Conservation (phyloP, 2,329 filamentous ascomycete genomes). For the Amylocarpus encephaloides region DNA sequence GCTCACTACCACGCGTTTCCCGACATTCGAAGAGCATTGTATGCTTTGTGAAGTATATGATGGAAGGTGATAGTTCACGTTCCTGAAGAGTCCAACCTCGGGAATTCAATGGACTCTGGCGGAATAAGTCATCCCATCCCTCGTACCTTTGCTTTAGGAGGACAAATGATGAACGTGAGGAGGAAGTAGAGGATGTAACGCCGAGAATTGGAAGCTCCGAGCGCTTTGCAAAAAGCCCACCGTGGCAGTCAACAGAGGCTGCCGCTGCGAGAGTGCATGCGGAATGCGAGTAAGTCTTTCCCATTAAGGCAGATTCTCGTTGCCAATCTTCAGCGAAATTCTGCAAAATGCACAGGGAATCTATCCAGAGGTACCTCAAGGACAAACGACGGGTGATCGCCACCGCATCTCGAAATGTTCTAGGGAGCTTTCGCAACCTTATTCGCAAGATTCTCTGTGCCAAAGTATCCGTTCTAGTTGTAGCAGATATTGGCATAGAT, state of each 20-base stretch:
- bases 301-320: slow-evolving; percentile 13
- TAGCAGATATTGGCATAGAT: background rate
- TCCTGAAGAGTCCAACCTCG: slow-evolving; percentile 17
- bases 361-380: slow-evolving; percentile 26
- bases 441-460: background rate
- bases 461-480: background rate
- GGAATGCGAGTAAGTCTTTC: slow-evolving; percentile 7
- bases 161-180: background rate
- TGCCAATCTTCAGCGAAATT: slow-evolving; percentile 20
- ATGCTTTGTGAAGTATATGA: slow-evolving; percentile 7
- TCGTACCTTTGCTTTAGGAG: background rate
- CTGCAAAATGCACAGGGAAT: slow-evolving; percentile 15
- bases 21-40: slow-evolving; percentile 12
- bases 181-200: background rate
- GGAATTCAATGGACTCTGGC: background rate
- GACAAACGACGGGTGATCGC: slow-evolving; percentile 13
- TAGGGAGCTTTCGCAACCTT: slow-evolving; percentile 14
- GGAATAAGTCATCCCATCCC: slow-evolving; percentile 1
- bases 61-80: slow-evolving; percentile 9
- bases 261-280: slow-evolving; percentile 14
- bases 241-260: slow-evolving; percentile 4
- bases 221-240: slow-evolving; percentile 7
- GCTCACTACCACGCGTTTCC: background rate
- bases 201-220: background rate
- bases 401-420: slow-evolving; percentile 26